Evolutionary conservation across 2,329 filamentous ascomycete genomes (phyloP).

Genomic region (Fusarium metavorans): DNA sequence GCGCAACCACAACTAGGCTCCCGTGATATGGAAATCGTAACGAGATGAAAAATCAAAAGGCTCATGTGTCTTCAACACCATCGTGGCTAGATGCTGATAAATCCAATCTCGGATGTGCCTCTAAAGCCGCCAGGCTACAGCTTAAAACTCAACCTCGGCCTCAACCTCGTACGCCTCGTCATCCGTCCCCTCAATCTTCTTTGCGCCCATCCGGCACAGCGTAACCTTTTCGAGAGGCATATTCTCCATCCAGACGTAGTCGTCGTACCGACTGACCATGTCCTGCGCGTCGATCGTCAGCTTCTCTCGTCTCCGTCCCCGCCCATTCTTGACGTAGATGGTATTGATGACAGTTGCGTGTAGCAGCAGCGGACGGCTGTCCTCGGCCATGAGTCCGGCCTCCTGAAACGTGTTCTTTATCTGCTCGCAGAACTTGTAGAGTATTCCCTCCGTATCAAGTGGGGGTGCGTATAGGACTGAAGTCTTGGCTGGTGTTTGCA

Average conservation of each 20-base stretch:
- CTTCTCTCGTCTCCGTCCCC: slow-evolving; percentile 49
- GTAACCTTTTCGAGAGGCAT: slow-evolving; percentile 77
- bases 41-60: neutral
- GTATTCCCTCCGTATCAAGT: slow-evolving; percentile 60
- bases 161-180: slow-evolving; percentile 67
- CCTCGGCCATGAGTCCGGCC: slow-evolving; percentile 66
- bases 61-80: slow-evolving; percentile 6
- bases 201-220: slow-evolving; percentile 90
- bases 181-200: slow-evolving; percentile 67
- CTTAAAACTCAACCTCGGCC: slow-evolving; percentile 59
- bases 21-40: neutral
- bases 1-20: neutral
- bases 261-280: slow-evolving; percentile 70
- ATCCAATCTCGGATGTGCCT: neutral
- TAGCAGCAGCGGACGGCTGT: slow-evolving; percentile 74
- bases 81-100: neutral
- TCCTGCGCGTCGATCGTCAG: slow-evolving; percentile 66
- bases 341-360: slow-evolving; percentile 92
- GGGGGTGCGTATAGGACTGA: slow-evolving; percentile 76
- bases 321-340: slow-evolving; percentile 71
- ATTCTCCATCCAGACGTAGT: slow-evolving; percentile 77
- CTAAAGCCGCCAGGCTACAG: slow-evolving; percentile 18
- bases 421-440: slow-evolving; percentile 69
- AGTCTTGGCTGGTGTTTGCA: slow-evolving; percentile 68
- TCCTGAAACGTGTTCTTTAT: slow-evolving; percentile 67